Base-by-base conservation (phyloP, 257 asterid genomes). In the Mentha longifolia region DNA sequence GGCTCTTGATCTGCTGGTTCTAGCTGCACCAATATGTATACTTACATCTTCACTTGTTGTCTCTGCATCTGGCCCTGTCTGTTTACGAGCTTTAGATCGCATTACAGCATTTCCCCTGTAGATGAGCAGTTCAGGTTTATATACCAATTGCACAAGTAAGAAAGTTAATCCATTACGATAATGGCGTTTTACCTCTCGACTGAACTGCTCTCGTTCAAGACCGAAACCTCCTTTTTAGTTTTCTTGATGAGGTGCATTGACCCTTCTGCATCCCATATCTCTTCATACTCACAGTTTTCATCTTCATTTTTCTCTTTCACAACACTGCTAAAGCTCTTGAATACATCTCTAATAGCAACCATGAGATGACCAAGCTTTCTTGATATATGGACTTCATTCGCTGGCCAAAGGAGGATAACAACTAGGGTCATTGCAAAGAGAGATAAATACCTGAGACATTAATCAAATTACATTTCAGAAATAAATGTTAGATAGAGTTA, bases 181-280 rank as follows among this genome's bases (percentile, higher is more conserved):
- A 25, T 35, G 59, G 30, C 77, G 41, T 28, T 56, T 61, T 85
- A 90, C 98, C 98, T 78, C 73, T 88, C 98, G 1, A 70, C 71
- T 5, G 90, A 77, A 78, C 35, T 79, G 61, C 80, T 74, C 56
- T 88, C 88, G 15, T 67, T 78, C 25, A 75, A 47, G 74, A 50
- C 8, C 7, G 85, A 82, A 73, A 78, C 79, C 72, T 84, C 79
- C 74, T 85, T 86, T 54, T 80, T 79, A 51, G 86, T 51, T 85
- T 89, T 85, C 85, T 85, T 89, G 84, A 92, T 82, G 15, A 92
- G 97, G 87, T 95, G 99, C 97, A 95, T 92, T 3, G 96, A 69
- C 64, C 99, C 99, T 82, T 95, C 99, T 6, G 98, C 92, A 79
- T 88, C 99, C 99, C 99, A 95, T 9, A 92, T 68, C 83, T 84